Conservation (phyloP, 2,329 filamentous ascomycete genomes). For the Fusarium gaditjirri region DNA sequence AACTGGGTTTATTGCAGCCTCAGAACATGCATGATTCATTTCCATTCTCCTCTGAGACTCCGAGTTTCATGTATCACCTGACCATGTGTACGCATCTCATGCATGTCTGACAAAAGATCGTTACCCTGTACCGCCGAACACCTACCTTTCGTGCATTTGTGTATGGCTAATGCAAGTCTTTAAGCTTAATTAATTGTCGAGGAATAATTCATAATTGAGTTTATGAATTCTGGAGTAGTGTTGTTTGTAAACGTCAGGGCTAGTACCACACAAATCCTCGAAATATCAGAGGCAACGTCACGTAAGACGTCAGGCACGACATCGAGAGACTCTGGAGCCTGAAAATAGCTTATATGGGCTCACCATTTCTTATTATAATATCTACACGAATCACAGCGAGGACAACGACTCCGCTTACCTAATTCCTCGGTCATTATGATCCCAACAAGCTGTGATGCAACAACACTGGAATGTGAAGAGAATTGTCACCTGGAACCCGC, state of each 20-base stretch:
- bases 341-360: neutral
- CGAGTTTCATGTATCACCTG: neutral
- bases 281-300: neutral
- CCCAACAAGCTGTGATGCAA: neutral
- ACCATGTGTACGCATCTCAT: neutral
- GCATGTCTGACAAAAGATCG: neutral
- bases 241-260: neutral
- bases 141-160: neutral
- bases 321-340: neutral
- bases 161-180: neutral
- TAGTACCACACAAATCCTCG: neutral
- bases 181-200: neutral
- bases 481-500: neutral
- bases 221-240: no score
- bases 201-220: neutral
- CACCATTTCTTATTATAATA: neutral
- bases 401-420: neutral
- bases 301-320: accelerated
- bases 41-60: neutral
- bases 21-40: constrained; percentile 14
- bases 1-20: neutral
- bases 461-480: constrained; percentile 5
- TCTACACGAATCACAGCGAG: neutral
- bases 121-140: neutral
- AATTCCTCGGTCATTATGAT: neutral